A percentile compares a stretch with the other conserved stretches of the same genome.
These are phyloP conservation scores for Sporothrix inflata DNA, from an alignment of 2,329 filamentous ascomycete species.

Conservation along the genomic window DNA sequence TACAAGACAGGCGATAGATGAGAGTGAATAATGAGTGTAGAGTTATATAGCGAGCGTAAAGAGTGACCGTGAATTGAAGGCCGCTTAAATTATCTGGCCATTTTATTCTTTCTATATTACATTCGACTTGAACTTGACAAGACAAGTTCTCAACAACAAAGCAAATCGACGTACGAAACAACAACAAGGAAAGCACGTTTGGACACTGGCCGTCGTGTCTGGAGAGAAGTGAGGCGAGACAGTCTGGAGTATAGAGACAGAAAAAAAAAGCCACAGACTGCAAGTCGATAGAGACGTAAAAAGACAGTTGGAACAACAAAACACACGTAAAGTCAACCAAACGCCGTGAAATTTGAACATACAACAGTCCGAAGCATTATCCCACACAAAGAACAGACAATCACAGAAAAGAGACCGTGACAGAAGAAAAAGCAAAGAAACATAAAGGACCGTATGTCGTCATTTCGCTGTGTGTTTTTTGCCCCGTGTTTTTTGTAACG, in stretches of 20 bases:
- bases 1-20: not conserved
- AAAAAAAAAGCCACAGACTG: not conserved
- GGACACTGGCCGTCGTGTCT: not conserved
- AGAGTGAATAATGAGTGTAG: not conserved
- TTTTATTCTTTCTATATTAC: not conserved
- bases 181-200: not conserved
- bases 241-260: not conserved
- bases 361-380: not conserved
- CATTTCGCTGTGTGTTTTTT: not conserved
- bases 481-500: slow-evolving; percentile 13
- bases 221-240: not conserved
- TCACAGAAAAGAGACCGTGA: not conserved
- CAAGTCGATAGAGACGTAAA: not conserved
- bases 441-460: not conserved
- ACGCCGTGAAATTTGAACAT: not conserved
- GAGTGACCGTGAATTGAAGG: not conserved
- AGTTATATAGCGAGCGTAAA: not conserved
- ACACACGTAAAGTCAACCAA: not conserved
- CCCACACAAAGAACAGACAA: not conserved
- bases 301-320: not conserved
- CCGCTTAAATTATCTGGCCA: not conserved
- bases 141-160: not conserved
- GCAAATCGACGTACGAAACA: not conserved
- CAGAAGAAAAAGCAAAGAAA: not conserved
- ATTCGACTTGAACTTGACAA: not conserved